phyloP scores from a whole-genome alignment of 2,329 filamentous ascomycete genomes.

The Cladosporium sp. region DNA sequence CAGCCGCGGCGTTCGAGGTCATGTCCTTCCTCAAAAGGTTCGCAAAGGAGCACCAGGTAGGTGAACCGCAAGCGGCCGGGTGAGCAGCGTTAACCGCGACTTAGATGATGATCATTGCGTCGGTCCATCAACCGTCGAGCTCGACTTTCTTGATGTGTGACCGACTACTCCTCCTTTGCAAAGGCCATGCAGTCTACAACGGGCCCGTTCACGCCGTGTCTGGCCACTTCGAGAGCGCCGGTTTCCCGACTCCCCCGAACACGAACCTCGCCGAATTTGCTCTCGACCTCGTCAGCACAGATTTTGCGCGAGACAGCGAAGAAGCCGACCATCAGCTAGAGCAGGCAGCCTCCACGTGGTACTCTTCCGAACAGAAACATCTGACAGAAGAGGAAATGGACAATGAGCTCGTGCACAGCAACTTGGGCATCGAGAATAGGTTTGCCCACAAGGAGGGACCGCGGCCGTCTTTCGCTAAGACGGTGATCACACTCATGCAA shows the following conservation, averaged over 20 bases:
- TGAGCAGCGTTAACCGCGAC: background rate
- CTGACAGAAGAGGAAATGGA: slow-evolving; percentile 31
- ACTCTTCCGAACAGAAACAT: slow-evolving; percentile 40
- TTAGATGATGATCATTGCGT: slow-evolving; percentile 72
- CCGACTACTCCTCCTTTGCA: slow-evolving; percentile 69
- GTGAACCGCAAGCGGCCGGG: background rate
- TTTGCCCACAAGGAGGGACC: slow-evolving; percentile 32
- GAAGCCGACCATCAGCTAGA: slow-evolving; percentile 48
- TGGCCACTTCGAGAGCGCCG: slow-evolving; percentile 61
- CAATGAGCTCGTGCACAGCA: slow-evolving; percentile 33
- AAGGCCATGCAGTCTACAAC: slow-evolving; percentile 68
- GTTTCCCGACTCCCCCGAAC: slow-evolving; percentile 60
- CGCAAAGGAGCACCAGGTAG: slow-evolving; percentile 52
- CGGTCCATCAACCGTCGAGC: slow-evolving; percentile 81
- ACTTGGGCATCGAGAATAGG: slow-evolving; percentile 29
- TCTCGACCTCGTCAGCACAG: slow-evolving; percentile 73
- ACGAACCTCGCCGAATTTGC: slow-evolving; percentile 81
- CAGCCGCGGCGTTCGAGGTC: slow-evolving; percentile 70
- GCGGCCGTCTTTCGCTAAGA: slow-evolving; percentile 43
- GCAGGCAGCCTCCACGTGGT: slow-evolving; percentile 55
- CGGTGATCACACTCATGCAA: slow-evolving; percentile 66
- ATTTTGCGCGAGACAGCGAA: slow-evolving; percentile 57
- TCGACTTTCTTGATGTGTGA: slow-evolving; percentile 78
- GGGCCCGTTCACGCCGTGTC: slow-evolving; percentile 57
- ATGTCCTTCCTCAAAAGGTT: slow-evolving; percentile 67